Evolutionary conservation across 2,329 filamentous ascomycete species (phyloP), one percentile per base, ranked within the genome.

Genomic region (Paecilomyces dactylethromorphus): DNA sequence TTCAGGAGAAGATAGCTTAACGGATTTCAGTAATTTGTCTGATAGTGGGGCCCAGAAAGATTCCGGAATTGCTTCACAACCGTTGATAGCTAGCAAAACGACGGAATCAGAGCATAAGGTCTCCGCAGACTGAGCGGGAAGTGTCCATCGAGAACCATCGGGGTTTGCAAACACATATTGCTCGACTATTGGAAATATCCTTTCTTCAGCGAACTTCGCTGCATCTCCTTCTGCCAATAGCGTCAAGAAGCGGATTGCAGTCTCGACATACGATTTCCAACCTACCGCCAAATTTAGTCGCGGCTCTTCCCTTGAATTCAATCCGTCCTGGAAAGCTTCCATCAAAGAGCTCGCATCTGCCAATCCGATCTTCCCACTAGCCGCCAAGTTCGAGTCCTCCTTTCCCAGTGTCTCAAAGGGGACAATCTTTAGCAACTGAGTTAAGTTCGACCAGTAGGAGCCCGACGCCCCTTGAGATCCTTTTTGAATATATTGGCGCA

Each of bases 401-500:
- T 69, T 64, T 51, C 65, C 66, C 35, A 76, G 60, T 54, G 86
- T 71, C 22, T 82, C 77, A 5, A 69, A 59, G 3, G 87, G 87
- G 12, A 90, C 65, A 6, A 70, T 70, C 24, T 74, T 71, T 55
- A 96, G 70, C 0, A 97, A 74, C 31, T 80, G 77, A 45, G 82
- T 79, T 32, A 96, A 71, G 15, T 83, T 84, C 26, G 80, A 74
- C 94, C 94, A 99, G 69, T 87, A 96, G 10, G 81, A 82, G 3
- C 81, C 76, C 0, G 85, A 79, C 2, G 89, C 88, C n/a, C 86
- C 84, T 68, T 97, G 90, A 0, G 93, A 96, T 2, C 94, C 93
- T 66, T 87, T 90, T 62, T 89, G 87, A 6, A 97, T 78, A 65
- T 95, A 94, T 8, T 85, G 79, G 55, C 84, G 82, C 3, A 99